Conservation (phyloP, 371 early-diverging fungal species). For the Mucor piriformis region DNA sequence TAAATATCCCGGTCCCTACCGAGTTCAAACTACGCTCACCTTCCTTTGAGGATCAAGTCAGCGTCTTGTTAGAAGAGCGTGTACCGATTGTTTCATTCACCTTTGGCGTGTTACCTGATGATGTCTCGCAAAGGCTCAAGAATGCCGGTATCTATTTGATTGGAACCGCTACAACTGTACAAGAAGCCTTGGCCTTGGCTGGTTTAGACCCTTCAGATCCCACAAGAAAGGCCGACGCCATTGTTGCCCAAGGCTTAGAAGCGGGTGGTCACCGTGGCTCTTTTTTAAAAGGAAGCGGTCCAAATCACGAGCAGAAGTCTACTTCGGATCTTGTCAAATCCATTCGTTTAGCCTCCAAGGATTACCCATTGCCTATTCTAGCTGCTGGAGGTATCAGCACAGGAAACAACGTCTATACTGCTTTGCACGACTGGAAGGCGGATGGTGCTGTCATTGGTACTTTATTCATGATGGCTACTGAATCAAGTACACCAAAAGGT, state of each 20-base stretch:
- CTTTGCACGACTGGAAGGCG: conserved; percentile 24
- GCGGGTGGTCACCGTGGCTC: conserved; percentile 53
- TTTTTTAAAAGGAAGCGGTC: conserved; percentile 18
- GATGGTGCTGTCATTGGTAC: conserved; percentile 49
- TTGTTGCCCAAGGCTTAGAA: conserved; percentile 47
- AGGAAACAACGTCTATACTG: conserved; percentile 24
- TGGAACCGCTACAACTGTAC: conserved; percentile 48
- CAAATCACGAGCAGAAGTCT: conserved; percentile 18
- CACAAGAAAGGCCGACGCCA: conserved; percentile 39
- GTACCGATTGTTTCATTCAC: conserved; percentile 52
- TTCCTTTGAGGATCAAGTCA: conserved; percentile 40
- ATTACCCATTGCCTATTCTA: conserved; percentile 28
- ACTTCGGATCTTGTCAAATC: conserved; percentile 20
- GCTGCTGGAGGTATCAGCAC: conserved; percentile 50
- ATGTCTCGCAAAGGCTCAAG: conserved; percentile 25
- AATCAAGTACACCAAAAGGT: conserved; percentile 31
- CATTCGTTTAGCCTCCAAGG: conserved; percentile 2
- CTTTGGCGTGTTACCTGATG: conserved; percentile 44
- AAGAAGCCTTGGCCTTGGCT: conserved; percentile 39
- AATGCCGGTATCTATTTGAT: conserved; percentile 40
- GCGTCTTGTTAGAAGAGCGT: conserved; percentile 41
- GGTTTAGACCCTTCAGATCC: conserved; percentile 21
- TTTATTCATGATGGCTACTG: conserved; percentile 42
- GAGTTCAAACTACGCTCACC: conserved; percentile 38
- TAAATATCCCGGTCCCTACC: conserved; percentile 29